These are phyloP conservation scores for Acer campestre DNA, from an alignment of 345 rosid genomes.

Conservation along the genomic window DNA sequence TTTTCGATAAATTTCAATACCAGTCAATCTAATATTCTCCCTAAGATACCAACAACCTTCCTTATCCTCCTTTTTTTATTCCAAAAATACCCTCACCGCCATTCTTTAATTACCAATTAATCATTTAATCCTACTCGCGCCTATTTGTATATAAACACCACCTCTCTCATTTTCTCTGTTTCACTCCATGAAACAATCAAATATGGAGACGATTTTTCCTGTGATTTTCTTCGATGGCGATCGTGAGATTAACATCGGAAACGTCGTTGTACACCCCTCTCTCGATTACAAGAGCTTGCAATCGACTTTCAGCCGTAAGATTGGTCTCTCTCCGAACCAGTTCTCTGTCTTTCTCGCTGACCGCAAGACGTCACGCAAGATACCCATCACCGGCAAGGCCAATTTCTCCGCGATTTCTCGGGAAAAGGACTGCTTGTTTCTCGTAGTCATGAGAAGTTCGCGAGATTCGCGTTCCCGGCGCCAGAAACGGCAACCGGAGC, in stretches of 20 bases:
- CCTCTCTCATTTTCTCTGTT: not conserved
- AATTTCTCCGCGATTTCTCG: constrained; percentile 39
- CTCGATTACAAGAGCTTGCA: constrained; percentile 36
- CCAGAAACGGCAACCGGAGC: constrained; percentile 23
- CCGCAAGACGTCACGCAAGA: constrained; percentile 16
- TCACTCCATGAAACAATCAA: not conserved
- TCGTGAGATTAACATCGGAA: constrained; percentile 38
- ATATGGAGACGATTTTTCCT: constrained; percentile 23
- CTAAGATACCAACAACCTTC: not conserved
- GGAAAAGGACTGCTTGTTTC: constrained; percentile 27
- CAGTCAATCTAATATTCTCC: not conserved
- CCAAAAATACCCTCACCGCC: constrained; percentile 35
- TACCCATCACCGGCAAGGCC: constrained; percentile 36
- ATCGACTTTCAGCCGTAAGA: constrained; percentile 29
- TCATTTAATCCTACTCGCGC: constrained; percentile 13
- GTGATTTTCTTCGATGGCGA: constrained; percentile 54
- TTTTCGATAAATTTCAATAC: not conserved
- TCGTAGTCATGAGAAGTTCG: constrained; percentile 38
- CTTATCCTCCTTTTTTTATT: not conserved
- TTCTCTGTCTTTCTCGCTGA: constrained; percentile 39
- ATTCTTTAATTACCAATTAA: constrained; percentile 9
- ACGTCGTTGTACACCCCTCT: constrained; percentile 29
- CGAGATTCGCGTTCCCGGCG: constrained; percentile 35
- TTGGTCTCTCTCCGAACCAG: constrained; percentile 50
- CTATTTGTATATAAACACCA: constrained; percentile 19